Evolutionary conservation across 2,329 filamentous ascomycete species (phyloP).

Genomic region (Hymenoscyphus linearis): DNA sequence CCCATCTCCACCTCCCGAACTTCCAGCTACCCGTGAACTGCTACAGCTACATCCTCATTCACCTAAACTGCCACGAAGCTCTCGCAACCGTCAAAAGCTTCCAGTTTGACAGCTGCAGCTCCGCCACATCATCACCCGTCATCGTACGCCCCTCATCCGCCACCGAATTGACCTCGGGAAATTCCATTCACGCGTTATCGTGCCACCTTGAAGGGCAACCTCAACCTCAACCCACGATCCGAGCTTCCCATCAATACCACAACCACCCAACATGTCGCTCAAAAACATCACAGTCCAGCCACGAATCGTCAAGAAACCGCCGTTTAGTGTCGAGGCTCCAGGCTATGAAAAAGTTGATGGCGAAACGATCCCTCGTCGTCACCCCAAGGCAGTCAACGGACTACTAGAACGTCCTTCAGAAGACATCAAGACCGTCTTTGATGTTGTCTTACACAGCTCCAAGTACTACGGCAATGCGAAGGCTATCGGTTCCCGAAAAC

Average conservation of each 20-base stretch:
- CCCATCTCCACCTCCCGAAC: too few species aligned
- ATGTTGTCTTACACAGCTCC: conserved; percentile 65
- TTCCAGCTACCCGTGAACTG: too few species aligned
- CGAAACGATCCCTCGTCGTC: conserved; percentile 65
- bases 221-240: background rate
- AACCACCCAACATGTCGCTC: conserved; percentile 26
- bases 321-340: conserved; percentile 57
- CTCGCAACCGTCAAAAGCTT: background rate
- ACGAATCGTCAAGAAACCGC: conserved; percentile 38
- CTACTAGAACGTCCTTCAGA: conserved; percentile 50
- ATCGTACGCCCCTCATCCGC: background rate
- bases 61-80: background rate
- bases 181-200: background rate
- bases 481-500: conserved; percentile 63
- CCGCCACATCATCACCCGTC: background rate
- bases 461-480: conserved; percentile 60
- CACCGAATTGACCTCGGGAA: background rate
- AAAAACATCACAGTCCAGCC: conserved; percentile 29
- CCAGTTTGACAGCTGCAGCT: background rate
- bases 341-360: conserved; percentile 54
- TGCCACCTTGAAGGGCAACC: background rate
- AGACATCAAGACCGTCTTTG: conserved; percentile 65
- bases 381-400: conserved; percentile 51
- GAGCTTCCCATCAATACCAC: conserved; percentile 14
- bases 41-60: background rate